phyloP scores from a whole-genome alignment of 768 basidiomycete species.

The Pilatotrama ljubarskyi region DNA sequence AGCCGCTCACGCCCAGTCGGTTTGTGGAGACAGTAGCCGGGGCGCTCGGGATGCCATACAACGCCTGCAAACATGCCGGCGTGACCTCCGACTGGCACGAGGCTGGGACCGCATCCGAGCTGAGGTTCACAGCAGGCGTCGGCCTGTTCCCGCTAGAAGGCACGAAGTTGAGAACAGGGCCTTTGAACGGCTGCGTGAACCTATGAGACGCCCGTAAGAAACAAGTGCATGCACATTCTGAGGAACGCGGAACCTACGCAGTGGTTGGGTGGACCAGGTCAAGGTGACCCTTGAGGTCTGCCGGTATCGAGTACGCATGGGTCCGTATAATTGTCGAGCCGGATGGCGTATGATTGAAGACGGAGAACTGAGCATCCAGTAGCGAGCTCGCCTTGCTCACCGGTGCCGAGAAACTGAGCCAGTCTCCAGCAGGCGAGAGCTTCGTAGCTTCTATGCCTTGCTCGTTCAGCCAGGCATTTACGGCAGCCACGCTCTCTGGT shows the following conservation, averaged over 20 bases:
- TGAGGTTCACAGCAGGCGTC: conserved; percentile 23
- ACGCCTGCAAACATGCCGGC: conserved; percentile 34
- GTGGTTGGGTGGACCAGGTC: conserved; percentile 35
- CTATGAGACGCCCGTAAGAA: conserved; percentile 33
- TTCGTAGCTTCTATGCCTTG: conserved; percentile 28
- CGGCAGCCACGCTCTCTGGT: conserved; percentile 29
- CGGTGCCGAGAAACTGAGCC: conserved; percentile 35
- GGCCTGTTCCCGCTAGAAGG: not conserved
- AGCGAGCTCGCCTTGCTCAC: conserved; percentile 38
- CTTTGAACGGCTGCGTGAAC: conserved; percentile 33
- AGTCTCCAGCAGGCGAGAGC: conserved; percentile 35
- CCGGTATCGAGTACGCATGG: conserved; percentile 39
- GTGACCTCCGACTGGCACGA: conserved; percentile 29
- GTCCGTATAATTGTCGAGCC: conserved; percentile 36
- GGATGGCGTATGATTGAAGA: conserved; percentile 34
- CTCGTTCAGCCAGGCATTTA: conserved; percentile 30
- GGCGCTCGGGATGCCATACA: conserved; percentile 39
- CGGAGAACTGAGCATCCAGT: conserved; percentile 36
- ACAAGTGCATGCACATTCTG: not conserved
- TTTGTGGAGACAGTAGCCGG: conserved; percentile 28
- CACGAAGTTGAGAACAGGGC: conserved; percentile 28
- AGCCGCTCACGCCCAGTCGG: conserved; percentile 35
- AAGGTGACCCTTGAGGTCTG: conserved; percentile 32
- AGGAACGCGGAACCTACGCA: conserved; percentile 17
- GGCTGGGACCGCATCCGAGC: conserved; percentile 26